Evolutionary conservation across 352 stramenopile species (phyloP).

Genomic region (Pythium pectinolyticum): DNA sequence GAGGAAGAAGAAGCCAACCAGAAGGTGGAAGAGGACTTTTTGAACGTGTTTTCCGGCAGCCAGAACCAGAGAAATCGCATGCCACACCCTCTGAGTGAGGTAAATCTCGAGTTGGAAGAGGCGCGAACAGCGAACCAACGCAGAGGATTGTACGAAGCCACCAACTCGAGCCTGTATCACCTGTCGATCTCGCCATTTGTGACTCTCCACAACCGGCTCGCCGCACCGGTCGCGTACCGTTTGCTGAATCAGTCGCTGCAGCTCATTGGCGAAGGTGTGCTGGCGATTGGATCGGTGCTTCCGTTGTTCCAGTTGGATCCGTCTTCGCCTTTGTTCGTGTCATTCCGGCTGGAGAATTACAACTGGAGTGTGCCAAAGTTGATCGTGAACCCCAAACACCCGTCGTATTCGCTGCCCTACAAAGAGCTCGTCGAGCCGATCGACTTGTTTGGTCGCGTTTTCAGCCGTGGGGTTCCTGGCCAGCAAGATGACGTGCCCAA

Average conservation of each 20-base stretch:
- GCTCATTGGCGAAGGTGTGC: conserved; percentile 80
- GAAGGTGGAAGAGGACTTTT: conserved; percentile 79
- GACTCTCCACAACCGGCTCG: conserved; percentile 82
- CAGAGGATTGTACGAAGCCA: conserved; percentile 78
- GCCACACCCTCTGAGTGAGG: conserved; percentile 58
- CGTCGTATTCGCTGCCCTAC: conserved; percentile 69
- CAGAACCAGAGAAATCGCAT: conserved; percentile 46
- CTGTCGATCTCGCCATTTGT: conserved; percentile 82
- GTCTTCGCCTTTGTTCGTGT: conserved; percentile 66
- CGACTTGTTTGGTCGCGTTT: conserved; percentile 63
- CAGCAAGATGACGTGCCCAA: conserved; percentile 81
- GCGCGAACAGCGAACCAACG: conserved; percentile 71
- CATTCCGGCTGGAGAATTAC: conserved; percentile 88
- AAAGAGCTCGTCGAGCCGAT: conserved; percentile 77
- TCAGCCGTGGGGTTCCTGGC: conserved; percentile 62
- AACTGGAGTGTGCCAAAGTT: conserved; percentile 81
- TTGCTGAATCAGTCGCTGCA: conserved; percentile 81
- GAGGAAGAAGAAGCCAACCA: conserved; percentile 59
- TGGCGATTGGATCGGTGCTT: conserved; percentile 81
- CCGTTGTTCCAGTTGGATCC: conserved; percentile 83
- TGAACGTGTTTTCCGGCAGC: conserved; percentile 64
- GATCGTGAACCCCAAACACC: conserved; percentile 77
- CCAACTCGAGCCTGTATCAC: conserved; percentile 84
- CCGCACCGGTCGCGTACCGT: conserved; percentile 81
- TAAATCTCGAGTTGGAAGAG: conserved; percentile 83